Evolutionary conservation across 2,329 filamentous ascomycete genomes (phyloP).

Genomic region (Colletotrichum cereale): DNA sequence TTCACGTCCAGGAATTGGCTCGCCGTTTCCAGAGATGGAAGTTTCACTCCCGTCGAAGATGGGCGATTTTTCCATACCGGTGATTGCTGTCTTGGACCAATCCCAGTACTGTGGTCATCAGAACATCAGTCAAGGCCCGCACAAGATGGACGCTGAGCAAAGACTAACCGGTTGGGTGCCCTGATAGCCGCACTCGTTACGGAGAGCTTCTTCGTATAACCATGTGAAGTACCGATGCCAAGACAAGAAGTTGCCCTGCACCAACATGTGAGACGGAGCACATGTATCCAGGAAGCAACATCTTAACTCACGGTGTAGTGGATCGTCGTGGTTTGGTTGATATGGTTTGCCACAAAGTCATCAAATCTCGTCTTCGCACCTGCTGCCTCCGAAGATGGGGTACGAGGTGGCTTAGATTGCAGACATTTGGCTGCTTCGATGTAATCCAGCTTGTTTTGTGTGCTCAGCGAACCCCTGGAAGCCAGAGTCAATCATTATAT

Average conservation of each 20-base stretch:
- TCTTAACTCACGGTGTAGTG: slow-evolving; percentile 52
- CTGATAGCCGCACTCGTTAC: slow-evolving; percentile 52
- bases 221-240: slow-evolving; percentile 52
- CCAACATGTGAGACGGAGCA: not conserved
- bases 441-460: slow-evolving; percentile 53
- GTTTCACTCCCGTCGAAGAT: slow-evolving; percentile 63
- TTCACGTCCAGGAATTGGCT: slow-evolving; percentile 42
- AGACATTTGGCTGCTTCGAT: slow-evolving; percentile 61
- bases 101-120: slow-evolving; percentile 28
- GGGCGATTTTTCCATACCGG: slow-evolving; percentile 54
- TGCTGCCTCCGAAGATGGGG: slow-evolving; percentile 50
- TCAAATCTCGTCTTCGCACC: slow-evolving; percentile 62
- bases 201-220: slow-evolving; percentile 43
- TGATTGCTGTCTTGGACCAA: slow-evolving; percentile 50
- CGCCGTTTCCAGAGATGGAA: slow-evolving; percentile 61
- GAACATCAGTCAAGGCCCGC: slow-evolving; percentile 13
- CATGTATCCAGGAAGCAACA: not conserved
- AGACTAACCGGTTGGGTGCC: slow-evolving; percentile 53
- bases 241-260: slow-evolving; percentile 44
- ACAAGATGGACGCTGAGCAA: not conserved
- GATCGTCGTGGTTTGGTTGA: slow-evolving; percentile 59
- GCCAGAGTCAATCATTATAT: not conserved
- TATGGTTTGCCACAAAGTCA: slow-evolving; percentile 63
- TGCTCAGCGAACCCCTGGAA: slow-evolving; percentile 47
- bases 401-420: slow-evolving; percentile 52